A percentile compares a stretch with the other conserved stretches of the same genome.
Evolutionary conservation across 2,329 filamentous ascomycete genomes (phyloP).

Genomic region (Huntiella bhutanensis): DNA sequence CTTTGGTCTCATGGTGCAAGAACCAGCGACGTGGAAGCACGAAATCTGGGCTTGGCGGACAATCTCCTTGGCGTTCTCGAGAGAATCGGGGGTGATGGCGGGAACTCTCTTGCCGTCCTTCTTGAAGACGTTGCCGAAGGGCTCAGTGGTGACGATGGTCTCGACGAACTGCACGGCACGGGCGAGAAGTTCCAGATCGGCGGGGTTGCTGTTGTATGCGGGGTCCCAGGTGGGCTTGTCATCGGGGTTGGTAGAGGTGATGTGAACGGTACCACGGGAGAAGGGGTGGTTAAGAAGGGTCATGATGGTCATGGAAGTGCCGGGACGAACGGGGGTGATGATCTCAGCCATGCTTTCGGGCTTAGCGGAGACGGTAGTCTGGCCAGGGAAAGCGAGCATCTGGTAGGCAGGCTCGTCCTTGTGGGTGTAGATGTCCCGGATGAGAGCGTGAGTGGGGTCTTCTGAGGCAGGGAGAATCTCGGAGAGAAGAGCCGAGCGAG

Average conservation of each 20-base stretch:
- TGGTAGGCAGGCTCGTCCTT: constrained; percentile 18
- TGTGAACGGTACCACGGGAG: constrained; percentile 40
- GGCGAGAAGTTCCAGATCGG: constrained; percentile 35
- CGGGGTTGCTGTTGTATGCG: constrained; percentile 33
- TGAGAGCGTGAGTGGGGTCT: constrained; percentile 13
- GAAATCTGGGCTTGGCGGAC: constrained; percentile 19
- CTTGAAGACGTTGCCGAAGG: constrained; percentile 24
- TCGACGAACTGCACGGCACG: constrained; percentile 25
- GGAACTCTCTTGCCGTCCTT: constrained; percentile 17
- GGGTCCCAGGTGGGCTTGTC: constrained; percentile 33
- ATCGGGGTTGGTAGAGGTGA: constrained; percentile 23
- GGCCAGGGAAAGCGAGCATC: constrained; percentile 19
- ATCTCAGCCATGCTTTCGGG: constrained; percentile 14
- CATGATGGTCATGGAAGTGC: constrained; percentile 30
- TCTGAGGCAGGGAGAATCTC: constrained; percentile 12
- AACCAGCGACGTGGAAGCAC: constrained; percentile 30
- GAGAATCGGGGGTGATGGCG: constrained; percentile 16
- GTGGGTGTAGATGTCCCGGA: constrained; percentile 16
- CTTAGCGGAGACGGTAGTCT: constrained; percentile 15
- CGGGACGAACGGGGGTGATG: constrained; percentile 17
- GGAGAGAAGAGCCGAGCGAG: constrained; percentile 15
- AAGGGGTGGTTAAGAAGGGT: constrained; percentile 41
- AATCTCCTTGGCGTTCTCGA: constrained; percentile 21
- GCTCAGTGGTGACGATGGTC: constrained; percentile 19
- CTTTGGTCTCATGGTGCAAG: constrained; percentile 29